phyloP scores from a whole-genome alignment of 345 rosid genomes.

The Geranium brycei region DNA sequence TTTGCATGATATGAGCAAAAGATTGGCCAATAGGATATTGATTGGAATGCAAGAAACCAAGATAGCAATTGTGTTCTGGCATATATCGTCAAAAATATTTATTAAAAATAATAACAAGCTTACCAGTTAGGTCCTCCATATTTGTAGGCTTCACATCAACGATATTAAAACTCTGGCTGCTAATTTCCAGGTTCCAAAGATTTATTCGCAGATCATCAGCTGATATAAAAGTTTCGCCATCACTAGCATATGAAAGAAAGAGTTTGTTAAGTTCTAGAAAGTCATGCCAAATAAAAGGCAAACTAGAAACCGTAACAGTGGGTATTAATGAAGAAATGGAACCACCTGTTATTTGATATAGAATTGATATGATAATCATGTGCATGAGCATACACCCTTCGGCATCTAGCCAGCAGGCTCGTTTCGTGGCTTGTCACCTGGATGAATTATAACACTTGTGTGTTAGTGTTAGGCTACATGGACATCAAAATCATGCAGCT shows the following conservation, averaged over 20 bases:
- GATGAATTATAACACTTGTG: background rate
- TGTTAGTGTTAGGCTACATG: background rate
- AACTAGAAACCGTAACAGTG: background rate
- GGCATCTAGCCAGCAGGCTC: slow-evolving; percentile 81
- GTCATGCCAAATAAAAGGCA: background rate
- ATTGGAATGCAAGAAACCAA: too few species aligned
- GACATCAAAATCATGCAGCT: background rate
- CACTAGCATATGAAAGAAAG: slow-evolving; percentile 30
- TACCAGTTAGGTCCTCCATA: slow-evolving; percentile 98
- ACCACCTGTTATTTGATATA: slow-evolving; percentile 82
- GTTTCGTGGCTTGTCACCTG: slow-evolving; percentile 83
- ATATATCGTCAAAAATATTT: background rate
- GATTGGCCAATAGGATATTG: too few species aligned
- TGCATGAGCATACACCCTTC: slow-evolving; percentile 94
- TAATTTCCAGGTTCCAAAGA: slow-evolving; percentile 96
- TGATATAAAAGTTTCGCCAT: slow-evolving; percentile 89
- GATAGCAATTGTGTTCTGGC: too few species aligned
- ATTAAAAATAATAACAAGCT: slow-evolving; percentile 8
- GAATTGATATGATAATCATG: slow-evolving; percentile 99
- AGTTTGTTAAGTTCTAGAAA: background rate
- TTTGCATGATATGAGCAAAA: too few species aligned
- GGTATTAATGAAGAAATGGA: slow-evolving; percentile 2
- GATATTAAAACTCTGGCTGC: slow-evolving; percentile 89
- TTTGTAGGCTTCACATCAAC: slow-evolving; percentile 95
- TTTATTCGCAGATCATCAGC: slow-evolving; percentile 95